phyloP scores from a whole-genome alignment of 2,329 filamentous ascomycete genomes.

The Grosmannia huntii region DNA sequence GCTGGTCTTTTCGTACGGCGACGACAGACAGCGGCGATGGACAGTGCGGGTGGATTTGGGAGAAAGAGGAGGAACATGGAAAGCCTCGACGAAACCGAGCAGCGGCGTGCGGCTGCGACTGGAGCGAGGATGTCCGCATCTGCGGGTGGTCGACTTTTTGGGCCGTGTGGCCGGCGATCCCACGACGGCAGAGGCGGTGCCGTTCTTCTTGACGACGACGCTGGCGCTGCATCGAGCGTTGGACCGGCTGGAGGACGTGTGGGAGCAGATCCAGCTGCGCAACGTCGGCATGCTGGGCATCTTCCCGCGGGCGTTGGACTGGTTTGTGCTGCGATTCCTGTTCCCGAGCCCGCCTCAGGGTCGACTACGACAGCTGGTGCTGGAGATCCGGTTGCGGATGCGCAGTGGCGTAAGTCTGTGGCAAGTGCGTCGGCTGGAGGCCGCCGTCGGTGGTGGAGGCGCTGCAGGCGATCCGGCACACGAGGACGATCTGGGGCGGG shows the following conservation, averaged over 20 bases:
- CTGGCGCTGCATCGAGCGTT: constrained; percentile 53
- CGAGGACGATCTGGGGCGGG: constrained; percentile 22
- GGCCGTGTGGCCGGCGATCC: constrained; percentile 43
- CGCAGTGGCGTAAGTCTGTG: constrained; percentile 37
- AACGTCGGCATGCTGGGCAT: constrained; percentile 37
- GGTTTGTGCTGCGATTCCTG: constrained; percentile 42
- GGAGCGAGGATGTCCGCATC: constrained; percentile 52
- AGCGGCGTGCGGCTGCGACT: constrained; percentile 45
- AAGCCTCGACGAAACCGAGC: not conserved
- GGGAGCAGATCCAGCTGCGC: constrained; percentile 28
- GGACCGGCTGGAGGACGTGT: constrained; percentile 43
- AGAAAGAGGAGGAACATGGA: not conserved
- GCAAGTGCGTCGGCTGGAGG: constrained; percentile 30
- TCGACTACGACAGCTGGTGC: constrained; percentile 25
- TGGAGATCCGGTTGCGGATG: constrained; percentile 39
- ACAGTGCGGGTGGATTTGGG: constrained; percentile 44
- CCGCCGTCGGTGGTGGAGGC: constrained; percentile 13
- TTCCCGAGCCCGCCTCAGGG: constrained; percentile 18
- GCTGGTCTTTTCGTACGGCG: constrained; percentile 57
- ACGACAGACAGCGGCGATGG: constrained; percentile 23
- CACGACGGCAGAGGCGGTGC: constrained; percentile 38
- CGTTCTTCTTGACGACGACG: constrained; percentile 42
- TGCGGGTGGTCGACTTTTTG: constrained; percentile 47
- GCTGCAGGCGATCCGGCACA: constrained; percentile 12
- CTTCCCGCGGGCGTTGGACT: constrained; percentile 41